Evolutionary conservation across 2,329 filamentous ascomycete species (phyloP).

Genomic region (Remersonia thermophila): DNA sequence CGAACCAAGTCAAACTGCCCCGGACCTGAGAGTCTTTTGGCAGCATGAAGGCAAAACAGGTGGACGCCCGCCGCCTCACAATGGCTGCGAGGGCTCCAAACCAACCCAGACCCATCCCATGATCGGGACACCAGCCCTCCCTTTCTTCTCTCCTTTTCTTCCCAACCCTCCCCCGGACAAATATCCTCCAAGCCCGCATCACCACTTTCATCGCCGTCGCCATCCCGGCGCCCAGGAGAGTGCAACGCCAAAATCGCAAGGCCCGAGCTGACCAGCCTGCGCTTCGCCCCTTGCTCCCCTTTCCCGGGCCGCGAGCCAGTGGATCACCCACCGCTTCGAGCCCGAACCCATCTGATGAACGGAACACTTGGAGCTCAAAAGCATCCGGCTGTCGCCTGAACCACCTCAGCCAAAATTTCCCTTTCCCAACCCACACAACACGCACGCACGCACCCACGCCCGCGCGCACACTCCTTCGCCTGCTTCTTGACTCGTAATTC

Average conservation of each 20-base stretch:
- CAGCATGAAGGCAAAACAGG: slow-evolving; percentile 22
- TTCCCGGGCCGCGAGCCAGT: slow-evolving; percentile 6
- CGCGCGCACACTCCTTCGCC: no score
- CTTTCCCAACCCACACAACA: slow-evolving; percentile 9
- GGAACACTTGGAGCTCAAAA: no score
- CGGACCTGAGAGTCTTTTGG: slow-evolving; percentile 17
- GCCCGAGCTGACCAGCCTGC: slow-evolving; percentile 13
- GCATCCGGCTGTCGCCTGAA: no score
- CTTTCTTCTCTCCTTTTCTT: slow-evolving; percentile 4
- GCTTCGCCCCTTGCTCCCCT: slow-evolving; percentile 12
- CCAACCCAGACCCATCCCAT: slow-evolving; percentile 15
- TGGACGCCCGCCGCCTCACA: slow-evolving; percentile 18
- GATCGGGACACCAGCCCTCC: slow-evolving; percentile 6
- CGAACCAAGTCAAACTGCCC: slow-evolving; percentile 19
- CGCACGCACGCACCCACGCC: slow-evolving; percentile 2
- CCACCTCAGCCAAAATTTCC: no score
- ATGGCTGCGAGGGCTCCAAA: slow-evolving; percentile 19
- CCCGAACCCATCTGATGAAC: no score
- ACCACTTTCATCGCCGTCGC: slow-evolving; percentile 6
- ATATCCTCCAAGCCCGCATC: slow-evolving; percentile 12
- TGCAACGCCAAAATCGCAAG: slow-evolving; percentile 17
- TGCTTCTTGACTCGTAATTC: no score
- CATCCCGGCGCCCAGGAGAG: slow-evolving; percentile 10
- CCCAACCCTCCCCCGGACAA: no score
- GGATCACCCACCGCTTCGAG: slow-evolving; percentile 14